phyloP scores from a whole-genome alignment of 371 early-diverging fungal species.

The Batrachochytrium dendrobatidis region DNA sequence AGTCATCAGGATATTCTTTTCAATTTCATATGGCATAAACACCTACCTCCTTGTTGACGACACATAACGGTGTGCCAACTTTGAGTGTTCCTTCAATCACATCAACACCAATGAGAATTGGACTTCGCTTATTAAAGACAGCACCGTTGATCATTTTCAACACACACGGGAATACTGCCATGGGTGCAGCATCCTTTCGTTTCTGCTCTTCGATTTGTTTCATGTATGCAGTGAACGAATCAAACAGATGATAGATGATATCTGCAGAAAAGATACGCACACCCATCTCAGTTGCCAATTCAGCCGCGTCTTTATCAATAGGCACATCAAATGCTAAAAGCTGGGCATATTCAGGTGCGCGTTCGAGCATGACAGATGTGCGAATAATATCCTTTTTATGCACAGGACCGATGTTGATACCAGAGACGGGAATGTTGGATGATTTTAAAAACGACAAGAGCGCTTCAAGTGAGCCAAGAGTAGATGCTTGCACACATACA shows the following conservation, averaged over 20 bases:
- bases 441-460: constrained; percentile 91
- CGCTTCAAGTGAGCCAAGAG: constrained; percentile 99
- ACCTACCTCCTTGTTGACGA: constrained; percentile 72
- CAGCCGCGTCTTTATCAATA: constrained; percentile 93
- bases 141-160: constrained; percentile 92
- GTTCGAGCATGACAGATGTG: constrained; percentile 89
- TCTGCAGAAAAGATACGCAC: constrained; percentile 96
- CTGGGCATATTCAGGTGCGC: constrained; percentile 82
- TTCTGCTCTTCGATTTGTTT: constrained; percentile 70
- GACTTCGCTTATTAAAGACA: constrained; percentile 94
- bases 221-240: constrained; percentile 72
- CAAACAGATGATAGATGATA: constrained; percentile 99
- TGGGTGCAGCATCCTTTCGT: constrained; percentile 79
- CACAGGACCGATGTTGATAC: constrained; percentile 97
- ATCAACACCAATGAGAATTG: constrained; percentile 97
- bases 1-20: neutral
- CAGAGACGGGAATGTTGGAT: constrained; percentile 94
- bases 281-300: constrained; percentile 87
- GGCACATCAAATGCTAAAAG: constrained; percentile 99
- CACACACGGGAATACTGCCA: constrained; percentile 95
- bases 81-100: constrained; percentile 91
- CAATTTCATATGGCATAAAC: neutral
- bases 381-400: constrained; percentile 97
- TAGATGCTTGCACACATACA: constrained; percentile 99
- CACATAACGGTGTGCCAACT: constrained; percentile 93